Evolutionary conservation across 1,284 basidiomycete species (phyloP).

Genomic region (Austroboletus olivaceoglutinosus): DNA sequence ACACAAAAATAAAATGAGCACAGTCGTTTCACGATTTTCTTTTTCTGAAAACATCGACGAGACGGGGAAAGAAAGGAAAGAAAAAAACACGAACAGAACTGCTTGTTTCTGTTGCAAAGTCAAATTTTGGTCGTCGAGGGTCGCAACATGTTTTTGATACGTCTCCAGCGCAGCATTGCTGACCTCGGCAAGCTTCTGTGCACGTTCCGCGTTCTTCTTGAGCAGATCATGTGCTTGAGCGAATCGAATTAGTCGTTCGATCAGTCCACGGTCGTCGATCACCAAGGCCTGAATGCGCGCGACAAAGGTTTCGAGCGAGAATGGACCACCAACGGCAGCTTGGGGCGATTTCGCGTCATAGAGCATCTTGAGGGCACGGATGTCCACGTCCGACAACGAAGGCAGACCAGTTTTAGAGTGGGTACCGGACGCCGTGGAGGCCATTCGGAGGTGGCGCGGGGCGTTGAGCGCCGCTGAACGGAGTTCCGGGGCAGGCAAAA

Average conservation of each 20-base stretch:
- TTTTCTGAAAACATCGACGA: not conserved
- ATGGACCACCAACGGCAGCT: constrained; percentile 39
- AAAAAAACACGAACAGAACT: constrained; percentile 49
- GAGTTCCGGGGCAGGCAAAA: constrained; percentile 76
- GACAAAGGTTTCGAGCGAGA: constrained; percentile 72
- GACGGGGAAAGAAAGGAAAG: constrained; percentile 1
- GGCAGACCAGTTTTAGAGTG: constrained; percentile 30
- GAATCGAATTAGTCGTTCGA: constrained; percentile 79
- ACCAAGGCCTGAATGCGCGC: constrained; percentile 76
- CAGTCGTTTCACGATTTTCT: not conserved
- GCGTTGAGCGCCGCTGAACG: constrained; percentile 63
- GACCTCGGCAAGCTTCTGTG: constrained; percentile 84
- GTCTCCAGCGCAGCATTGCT: constrained; percentile 76
- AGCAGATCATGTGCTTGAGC: constrained; percentile 84
- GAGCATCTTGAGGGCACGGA: constrained; percentile 71
- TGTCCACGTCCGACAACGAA: constrained; percentile 76
- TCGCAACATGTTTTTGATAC: constrained; percentile 82
- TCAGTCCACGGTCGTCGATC: constrained; percentile 75
- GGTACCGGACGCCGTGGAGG: constrained; percentile 33
- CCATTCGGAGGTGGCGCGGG: constrained; percentile 47
- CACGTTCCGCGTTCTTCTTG: constrained; percentile 86
- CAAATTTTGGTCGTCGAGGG: constrained; percentile 72
- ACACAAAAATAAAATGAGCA: not conserved
- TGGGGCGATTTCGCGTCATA: constrained; percentile 52
- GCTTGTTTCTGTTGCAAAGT: constrained; percentile 49